Evolutionary conservation across 2,329 filamentous ascomycete genomes (phyloP).

Genomic region (Leptosphaerulina australis): DNA sequence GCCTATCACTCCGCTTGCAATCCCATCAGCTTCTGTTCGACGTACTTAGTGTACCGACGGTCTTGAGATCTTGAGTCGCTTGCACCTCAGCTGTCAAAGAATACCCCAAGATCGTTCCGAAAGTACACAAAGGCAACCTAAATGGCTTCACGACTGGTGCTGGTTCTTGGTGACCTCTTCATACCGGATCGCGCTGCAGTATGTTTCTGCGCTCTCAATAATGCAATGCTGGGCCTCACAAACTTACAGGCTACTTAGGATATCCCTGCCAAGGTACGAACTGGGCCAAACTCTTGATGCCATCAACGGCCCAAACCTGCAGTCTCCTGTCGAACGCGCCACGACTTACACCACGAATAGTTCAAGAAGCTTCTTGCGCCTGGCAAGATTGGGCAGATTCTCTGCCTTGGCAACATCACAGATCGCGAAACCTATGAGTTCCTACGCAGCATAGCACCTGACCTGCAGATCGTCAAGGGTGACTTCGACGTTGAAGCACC

Average conservation of each 20-base stretch:
- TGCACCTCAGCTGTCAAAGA: neutral
- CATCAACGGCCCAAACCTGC: neutral
- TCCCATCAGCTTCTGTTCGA: slow-evolving; percentile 2
- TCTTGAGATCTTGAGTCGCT: neutral
- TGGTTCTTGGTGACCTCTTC: slow-evolving; percentile 52
- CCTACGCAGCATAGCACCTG: slow-evolving; percentile 61
- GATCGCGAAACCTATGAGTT: slow-evolving; percentile 63
- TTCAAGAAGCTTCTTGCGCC: slow-evolving; percentile 64
- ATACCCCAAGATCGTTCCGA: neutral
- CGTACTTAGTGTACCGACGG: neutral
- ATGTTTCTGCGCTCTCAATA: slow-evolving; percentile 25
- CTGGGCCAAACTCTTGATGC: neutral
- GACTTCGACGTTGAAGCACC: slow-evolving; percentile 73
- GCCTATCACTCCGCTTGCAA: slow-evolving; percentile 9
- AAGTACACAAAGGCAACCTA: slow-evolving; percentile 16
- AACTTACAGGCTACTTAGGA: slow-evolving; percentile 49
- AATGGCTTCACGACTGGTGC: slow-evolving; percentile 52
- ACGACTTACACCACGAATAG: slow-evolving; percentile 28
- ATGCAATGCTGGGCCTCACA: slow-evolving; percentile 40
- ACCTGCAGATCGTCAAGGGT: slow-evolving; percentile 72
- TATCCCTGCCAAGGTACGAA: slow-evolving; percentile 50
- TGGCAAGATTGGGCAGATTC: slow-evolving; percentile 63
- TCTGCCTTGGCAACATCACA: slow-evolving; percentile 65
- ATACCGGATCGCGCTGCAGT: slow-evolving; percentile 52
- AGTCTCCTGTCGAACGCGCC: neutral